Evolutionary conservation across 768 basidiomycete genomes (phyloP), one percentile per base, ranked within the genome.

Genomic region (Russula earlei): DNA sequence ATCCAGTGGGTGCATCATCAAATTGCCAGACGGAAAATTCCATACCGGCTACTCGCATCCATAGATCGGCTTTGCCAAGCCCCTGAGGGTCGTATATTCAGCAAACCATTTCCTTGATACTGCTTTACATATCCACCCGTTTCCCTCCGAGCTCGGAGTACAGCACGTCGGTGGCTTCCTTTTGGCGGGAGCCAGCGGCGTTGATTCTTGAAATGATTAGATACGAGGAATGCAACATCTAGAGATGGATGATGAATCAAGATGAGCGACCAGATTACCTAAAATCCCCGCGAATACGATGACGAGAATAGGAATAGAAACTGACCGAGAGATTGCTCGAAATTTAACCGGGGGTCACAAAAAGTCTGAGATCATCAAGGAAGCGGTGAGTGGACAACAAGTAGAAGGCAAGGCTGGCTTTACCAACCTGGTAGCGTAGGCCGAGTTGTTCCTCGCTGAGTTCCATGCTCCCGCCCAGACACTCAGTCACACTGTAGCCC

Each of bases 401-500:
- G 24, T 37, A 22, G 54, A 45, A 25, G 44, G 29, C 46, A 29
- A 24, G 9, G 14, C 12, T 17, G 11, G 51, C 9, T 9, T 6
- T 17, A 52, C 76, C 17, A 12, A 87, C 84, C 73, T 95, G 86
- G 68, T 98, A 99, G 62, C 94, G 77, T 68, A 94, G 71, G n/a
- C 81, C 85, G 15, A 99, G 77, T 68, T 96, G 77, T 61, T 93
- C 87, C 67, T 97, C 95, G 44, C 76, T 79, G 36, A 97, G 73
- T 66, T 90, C 86, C 94, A 97, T 98, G 62, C 91, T 95, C 1
- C 95, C 96, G 5, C 96, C 96, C 10, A 94, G 74, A 66, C 94
- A 97, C 69, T 98, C 96, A 0, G 96, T 99, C 41, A 99, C 96
- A 60, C 88, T 57, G 46, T 61, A 61, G 9, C 62, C 59, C 27